Base-by-base conservation (phyloP, 306 rosid genomes). In the Dryas alaskensis region DNA sequence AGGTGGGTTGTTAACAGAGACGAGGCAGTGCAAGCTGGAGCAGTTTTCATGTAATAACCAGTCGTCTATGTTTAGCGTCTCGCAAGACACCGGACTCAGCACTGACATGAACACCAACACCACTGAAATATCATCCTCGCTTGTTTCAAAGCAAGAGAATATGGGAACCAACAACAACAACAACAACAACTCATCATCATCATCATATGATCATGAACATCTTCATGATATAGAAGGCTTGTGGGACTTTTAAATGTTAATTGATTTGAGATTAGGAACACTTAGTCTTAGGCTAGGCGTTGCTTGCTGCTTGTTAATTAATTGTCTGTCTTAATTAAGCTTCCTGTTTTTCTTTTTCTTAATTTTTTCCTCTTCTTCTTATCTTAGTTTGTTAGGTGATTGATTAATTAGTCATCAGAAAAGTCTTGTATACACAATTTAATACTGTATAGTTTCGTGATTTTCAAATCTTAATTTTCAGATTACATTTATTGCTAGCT, bases 51-150 rank as follows among this genome's bases (percentile, higher is more conserved):
- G 37, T 31, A 31, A 88, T 0, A 85, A 89, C 74, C 95, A 85
- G 47, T 86, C 90, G 11, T 86, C 90, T 14, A 46, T 73, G 90
- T 80, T 86, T 3, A 88, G 88, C 49, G 73, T 77, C 48, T 90
- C 96, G 3, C 96, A 87, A 59, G 97, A 90, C 60, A 90, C 93
- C 0, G 89, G 92, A 12, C 67, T 87, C 6, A 90, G 92, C 90
- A 85, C 87, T 19, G 91, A 90, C 77, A 72, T 81, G 73, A 89
- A 82, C 84, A 78, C 86, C 53, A 72, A 44, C 67, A 53, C 45
- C 0, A 79, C 75, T 1, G 94, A 89, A 27, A 88, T 84, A 19
- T 87, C 92, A 11, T 91, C 97, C 7, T 59, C 80, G n/a, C 55
- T 0, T 3, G 86, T 85, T 10, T 86, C 93, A 2, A 87, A 86